Conservation (phyloP, 169 alveolate genomes). For the Cardiosporidium cionae region DNA sequence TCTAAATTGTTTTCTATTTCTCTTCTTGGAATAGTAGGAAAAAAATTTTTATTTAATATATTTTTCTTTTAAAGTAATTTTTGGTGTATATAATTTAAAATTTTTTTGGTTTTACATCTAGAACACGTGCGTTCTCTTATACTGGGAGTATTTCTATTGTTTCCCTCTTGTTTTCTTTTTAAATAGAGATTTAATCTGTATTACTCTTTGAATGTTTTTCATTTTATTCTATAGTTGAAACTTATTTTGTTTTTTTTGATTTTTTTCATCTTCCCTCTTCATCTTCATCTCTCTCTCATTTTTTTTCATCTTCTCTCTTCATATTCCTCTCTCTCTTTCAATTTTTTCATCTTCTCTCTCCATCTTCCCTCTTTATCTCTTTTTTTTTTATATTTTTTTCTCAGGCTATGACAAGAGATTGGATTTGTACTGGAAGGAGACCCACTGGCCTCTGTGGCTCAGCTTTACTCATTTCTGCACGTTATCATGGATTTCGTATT, state of each 20-base stretch:
- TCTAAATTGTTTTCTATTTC: neutral
- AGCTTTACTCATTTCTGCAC: constrained; percentile 93
- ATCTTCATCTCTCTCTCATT: neutral
- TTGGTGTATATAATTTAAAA: too few relatives aligned
- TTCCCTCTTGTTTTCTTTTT: too few relatives aligned
- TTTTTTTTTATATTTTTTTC: neutral
- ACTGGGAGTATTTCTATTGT: too few relatives aligned
- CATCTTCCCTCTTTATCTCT: neutral
- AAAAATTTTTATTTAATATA: too few relatives aligned
- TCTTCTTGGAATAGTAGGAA: too few relatives aligned
- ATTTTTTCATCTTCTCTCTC: neutral
- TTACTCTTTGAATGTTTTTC: too few relatives aligned
- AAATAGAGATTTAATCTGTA: too few relatives aligned
- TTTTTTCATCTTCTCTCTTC: neutral
- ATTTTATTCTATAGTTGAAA: too few relatives aligned
- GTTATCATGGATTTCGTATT: constrained; percentile 83
- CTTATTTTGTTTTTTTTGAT: neutral
- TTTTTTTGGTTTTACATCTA: too few relatives aligned
- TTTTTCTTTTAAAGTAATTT: too few relatives aligned
- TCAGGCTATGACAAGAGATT: constrained; percentile 89
- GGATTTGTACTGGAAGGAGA: constrained; percentile 96
- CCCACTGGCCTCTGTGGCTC: constrained; percentile 99
- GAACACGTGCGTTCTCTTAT: too few relatives aligned
- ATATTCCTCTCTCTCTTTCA: neutral
- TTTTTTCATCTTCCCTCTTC: neutral